These are phyloP conservation scores for Podaxis sp. DNA, from an alignment of 768 basidiomycete genomes.

Conservation along the genomic window DNA sequence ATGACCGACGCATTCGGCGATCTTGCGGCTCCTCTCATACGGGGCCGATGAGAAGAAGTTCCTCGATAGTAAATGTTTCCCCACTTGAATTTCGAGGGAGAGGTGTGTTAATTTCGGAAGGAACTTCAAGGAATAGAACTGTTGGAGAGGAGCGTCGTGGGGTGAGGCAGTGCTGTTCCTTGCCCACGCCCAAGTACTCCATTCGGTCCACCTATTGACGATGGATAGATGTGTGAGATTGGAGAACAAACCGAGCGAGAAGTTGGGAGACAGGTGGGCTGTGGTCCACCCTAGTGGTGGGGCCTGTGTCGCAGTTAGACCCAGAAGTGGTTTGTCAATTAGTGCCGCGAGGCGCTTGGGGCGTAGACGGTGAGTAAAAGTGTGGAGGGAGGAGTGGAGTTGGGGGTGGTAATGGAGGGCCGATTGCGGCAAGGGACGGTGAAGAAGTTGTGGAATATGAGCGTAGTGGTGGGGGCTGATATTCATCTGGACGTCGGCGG, in stretches of 20 bases:
- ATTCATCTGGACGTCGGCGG: neutral
- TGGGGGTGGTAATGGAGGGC: neutral
- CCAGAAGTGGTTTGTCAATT: constrained; percentile 22
- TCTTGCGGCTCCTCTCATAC: constrained; percentile 17
- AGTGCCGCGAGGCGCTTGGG: constrained; percentile 32
- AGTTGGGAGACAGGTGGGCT: constrained; percentile 4
- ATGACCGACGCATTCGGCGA: constrained; percentile 15
- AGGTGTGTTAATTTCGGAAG: constrained; percentile 16
- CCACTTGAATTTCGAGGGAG: constrained; percentile 12
- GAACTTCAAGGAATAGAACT: constrained; percentile 35
- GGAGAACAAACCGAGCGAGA: constrained; percentile 32
- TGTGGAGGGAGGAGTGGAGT: constrained; percentile 17
- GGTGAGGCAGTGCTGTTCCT: constrained; percentile 9
- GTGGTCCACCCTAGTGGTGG: neutral
- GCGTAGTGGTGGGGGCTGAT: neutral
- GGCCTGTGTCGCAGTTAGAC: constrained; percentile 14
- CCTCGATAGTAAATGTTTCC: neutral
- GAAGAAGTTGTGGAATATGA: neutral
- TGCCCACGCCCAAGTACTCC: constrained; percentile 35
- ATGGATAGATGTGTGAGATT: constrained; percentile 37
- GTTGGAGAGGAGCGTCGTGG: constrained; percentile 22
- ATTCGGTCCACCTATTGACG: constrained; percentile 41
- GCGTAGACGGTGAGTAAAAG: constrained; percentile 23
- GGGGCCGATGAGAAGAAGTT: neutral
- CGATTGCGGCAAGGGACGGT: neutral